Conservation (phyloP, 2,329 filamentous ascomycete species). For the Fusarium sp. region DNA sequence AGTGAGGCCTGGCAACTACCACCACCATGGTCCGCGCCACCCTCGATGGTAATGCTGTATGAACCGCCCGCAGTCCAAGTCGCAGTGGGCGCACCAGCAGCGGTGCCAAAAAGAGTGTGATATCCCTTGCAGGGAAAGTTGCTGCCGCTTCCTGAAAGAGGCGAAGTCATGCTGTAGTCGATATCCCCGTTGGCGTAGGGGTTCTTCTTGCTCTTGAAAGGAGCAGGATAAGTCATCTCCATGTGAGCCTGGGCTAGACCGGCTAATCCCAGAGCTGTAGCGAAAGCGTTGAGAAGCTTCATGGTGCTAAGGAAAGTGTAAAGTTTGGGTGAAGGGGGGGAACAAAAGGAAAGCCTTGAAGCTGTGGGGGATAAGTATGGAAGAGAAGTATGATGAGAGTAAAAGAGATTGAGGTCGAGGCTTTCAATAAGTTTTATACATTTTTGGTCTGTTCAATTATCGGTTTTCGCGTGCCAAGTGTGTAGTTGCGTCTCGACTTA, state of each 20-base stretch:
- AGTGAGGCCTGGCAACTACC: constrained; percentile 82
- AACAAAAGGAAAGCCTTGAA: constrained; percentile 10
- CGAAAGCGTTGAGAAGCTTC: constrained; percentile 44
- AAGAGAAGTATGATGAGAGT: constrained; percentile 13
- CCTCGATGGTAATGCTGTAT: constrained; percentile 73
- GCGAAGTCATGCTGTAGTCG: constrained; percentile 80
- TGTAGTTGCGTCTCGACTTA: constrained; percentile 22
- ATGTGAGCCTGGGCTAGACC: constrained; percentile 65
- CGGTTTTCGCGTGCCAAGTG: constrained; percentile 16
- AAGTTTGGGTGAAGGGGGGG: not conserved
- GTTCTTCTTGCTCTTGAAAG: constrained; percentile 66
- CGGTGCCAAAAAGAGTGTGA: constrained; percentile 61
- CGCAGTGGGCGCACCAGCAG: constrained; percentile 65
- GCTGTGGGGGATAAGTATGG: not conserved
- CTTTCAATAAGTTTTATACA: constrained; percentile 33
- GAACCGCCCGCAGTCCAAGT: constrained; percentile 73
- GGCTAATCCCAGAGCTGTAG: constrained; percentile 57
- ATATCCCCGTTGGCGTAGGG: constrained; percentile 60
- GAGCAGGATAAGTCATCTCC: constrained; percentile 65
- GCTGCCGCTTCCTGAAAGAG: constrained; percentile 69
- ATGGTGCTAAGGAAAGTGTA: constrained; percentile 8
- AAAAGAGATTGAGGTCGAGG: not conserved
- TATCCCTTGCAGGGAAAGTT: constrained; percentile 83
- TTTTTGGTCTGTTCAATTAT: not conserved
- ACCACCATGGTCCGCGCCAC: constrained; percentile 73